Evolutionary conservation across 768 basidiomycete species (phyloP).

Genomic region (Phaeolepiota aurea): DNA sequence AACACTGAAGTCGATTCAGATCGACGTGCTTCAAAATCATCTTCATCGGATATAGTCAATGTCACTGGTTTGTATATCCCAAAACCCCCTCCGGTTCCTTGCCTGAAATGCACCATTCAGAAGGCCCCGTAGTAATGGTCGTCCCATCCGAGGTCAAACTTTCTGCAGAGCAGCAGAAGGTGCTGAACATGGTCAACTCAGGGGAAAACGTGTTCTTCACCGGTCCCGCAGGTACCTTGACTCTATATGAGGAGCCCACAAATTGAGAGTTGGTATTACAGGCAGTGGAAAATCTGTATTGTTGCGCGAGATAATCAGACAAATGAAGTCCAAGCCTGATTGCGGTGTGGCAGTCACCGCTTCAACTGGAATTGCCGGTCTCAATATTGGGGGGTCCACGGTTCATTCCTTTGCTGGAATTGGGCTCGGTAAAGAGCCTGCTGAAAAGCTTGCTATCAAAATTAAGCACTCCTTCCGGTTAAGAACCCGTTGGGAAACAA

Average conservation of each 20-base stretch:
- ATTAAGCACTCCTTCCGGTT: slow-evolving; percentile 5
- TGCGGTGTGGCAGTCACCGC: slow-evolving; percentile 62
- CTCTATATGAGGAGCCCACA: no score
- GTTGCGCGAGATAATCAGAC: slow-evolving; percentile 61
- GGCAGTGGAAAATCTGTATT: slow-evolving; percentile 83
- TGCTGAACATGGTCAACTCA: slow-evolving; percentile 44
- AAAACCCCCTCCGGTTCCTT: no score
- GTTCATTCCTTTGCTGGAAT: slow-evolving; percentile 82
- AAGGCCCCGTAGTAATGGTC: no score
- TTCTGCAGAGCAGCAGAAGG: slow-evolving; percentile 42
- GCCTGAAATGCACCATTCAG: not conserved
- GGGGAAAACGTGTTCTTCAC: slow-evolving; percentile 78
- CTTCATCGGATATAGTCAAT: no score
- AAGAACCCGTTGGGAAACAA: slow-evolving; percentile 55
- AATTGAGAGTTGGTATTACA: no score
- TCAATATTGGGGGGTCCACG: slow-evolving; percentile 77
- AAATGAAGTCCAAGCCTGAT: slow-evolving; percentile 22
- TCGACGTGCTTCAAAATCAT: no score
- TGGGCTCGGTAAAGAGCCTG: slow-evolving; percentile 57
- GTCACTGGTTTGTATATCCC: no score
- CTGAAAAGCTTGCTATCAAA: slow-evolving; percentile 43
- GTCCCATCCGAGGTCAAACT: slow-evolving; percentile 23
- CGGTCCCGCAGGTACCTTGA: slow-evolving; percentile 72
- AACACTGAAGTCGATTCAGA: no score
- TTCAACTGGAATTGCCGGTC: slow-evolving; percentile 70